Evolutionary conservation across 176 grass and related monocot species (phyloP).

Genomic region (Ensete glaucum): DNA sequence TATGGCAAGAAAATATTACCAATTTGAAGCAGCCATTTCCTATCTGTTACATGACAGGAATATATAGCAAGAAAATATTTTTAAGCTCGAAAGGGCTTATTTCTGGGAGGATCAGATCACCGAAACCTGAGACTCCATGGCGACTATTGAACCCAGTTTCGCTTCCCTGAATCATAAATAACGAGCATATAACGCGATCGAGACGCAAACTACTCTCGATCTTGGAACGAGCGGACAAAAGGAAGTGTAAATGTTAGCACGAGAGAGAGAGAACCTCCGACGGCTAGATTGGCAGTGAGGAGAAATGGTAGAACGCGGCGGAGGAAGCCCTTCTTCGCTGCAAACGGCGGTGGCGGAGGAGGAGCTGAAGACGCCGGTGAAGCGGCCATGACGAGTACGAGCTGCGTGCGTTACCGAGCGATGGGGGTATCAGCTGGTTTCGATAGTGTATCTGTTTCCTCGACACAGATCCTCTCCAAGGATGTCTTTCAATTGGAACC

Average conservation of each 20-base stretch:
- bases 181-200: too few species aligned
- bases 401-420: background rate
- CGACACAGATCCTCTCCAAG: background rate
- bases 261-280: conserved; percentile 42
- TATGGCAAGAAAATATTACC: too few species aligned
- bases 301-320: conserved; percentile 69
- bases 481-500: background rate
- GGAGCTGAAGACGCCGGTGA: conserved; percentile 10
- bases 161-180: background rate
- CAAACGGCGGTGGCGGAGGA: conserved; percentile 21
- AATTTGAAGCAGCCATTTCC: too few species aligned
- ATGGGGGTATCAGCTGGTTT: background rate
- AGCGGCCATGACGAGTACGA: conserved; percentile 5
- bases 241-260: background rate
- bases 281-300: conserved; percentile 60
- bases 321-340: conserved; percentile 46
- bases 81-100: too few species aligned
- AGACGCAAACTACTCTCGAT: background rate
- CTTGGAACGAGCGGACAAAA: background rate
- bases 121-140: background rate
- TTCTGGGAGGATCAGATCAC: background rate
- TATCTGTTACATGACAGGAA: too few species aligned
- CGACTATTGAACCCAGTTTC: background rate
- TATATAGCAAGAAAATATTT: too few species aligned
- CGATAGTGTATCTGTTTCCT: background rate